Evolutionary conservation across 1,284 basidiomycete genomes (phyloP).

Genomic region (Trametes hirsuta): DNA sequence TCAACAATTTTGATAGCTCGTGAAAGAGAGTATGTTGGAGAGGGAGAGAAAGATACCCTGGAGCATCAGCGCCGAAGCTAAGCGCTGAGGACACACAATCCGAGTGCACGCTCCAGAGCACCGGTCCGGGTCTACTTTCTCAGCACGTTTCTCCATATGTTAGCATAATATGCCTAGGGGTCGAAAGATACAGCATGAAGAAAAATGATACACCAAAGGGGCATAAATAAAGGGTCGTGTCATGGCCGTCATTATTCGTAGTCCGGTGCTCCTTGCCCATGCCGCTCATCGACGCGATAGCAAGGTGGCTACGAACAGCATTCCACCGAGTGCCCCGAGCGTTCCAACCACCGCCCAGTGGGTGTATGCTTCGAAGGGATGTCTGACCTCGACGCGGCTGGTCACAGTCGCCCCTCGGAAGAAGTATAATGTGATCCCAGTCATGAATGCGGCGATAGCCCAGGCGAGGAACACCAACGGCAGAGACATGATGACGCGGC

Average conservation of each 20-base stretch:
- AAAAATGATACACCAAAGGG: neutral
- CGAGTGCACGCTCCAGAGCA: too few species aligned
- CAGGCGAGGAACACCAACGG: constrained; percentile 74
- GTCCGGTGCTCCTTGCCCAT: neutral
- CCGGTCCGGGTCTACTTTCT: too few species aligned
- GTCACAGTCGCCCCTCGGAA: constrained; percentile 52
- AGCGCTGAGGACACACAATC: too few species aligned
- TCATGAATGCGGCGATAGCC: constrained; percentile 65
- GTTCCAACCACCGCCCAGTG: constrained; percentile 66
- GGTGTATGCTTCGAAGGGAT: constrained; percentile 59
- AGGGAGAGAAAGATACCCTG: too few species aligned
- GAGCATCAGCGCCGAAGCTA: too few species aligned
- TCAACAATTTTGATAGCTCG: too few species aligned
- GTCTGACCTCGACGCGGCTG: constrained; percentile 38
- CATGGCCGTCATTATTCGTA: neutral
- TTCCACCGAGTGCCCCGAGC: constrained; percentile 62
- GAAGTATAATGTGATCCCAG: constrained; percentile 66
- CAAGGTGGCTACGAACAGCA: constrained; percentile 56
- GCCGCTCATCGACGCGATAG: constrained; percentile 42
- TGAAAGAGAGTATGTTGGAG: too few species aligned
- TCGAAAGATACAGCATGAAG: neutral
- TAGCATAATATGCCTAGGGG: neutral
- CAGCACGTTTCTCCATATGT: too few species aligned
- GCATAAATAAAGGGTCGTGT: neutral
- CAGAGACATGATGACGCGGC: constrained; percentile 66